Base-by-base conservation (phyloP, 306 rosid genomes). In the Medicago ruthenica region DNA sequence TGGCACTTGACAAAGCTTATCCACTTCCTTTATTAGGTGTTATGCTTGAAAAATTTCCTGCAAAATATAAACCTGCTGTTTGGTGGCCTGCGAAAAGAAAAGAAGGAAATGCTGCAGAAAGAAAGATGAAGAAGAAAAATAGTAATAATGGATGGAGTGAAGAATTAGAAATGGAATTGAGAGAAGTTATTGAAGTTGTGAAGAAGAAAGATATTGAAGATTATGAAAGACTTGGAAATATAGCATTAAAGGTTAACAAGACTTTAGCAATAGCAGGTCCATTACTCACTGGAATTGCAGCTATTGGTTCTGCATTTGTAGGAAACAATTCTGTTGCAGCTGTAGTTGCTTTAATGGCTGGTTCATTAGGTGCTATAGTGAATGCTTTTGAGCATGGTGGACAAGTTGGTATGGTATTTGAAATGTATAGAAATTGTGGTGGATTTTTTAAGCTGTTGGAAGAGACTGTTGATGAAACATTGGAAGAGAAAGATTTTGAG, bases 1-100 rank as follows among this genome's bases (percentile, higher is more conserved):
- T 93, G 60, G 90, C 91, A 0, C 81, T 93, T 0, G 98, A 93
- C 80, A 87, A 55, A 73, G 96, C 95, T 11, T 89, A 86, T 76
- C 98, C 98, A 6, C 93, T 93, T 60, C 87, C 97, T 1, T 17
- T 93, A 57, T 79, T 91, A 0, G 98, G 97, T 14, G 88, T 77
- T 1, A 89, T 89, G 97, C 79, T 89, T 45, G 93, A 92, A 11
- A 92, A 92, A 50, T 88, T 85, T 55, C 97, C 96, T 4, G 2
- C 53, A 9, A 76, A 76, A 1, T 79, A 76, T 11, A 87, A 92
- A 82, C 91, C 93, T 3, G 88, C 96, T 16, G 78, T 61, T 22
- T 92, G 97, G 97, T 92, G 93, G 97, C 97, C 97, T 16, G 12
- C 20, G 67, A 50, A 47, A 20, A 39, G 24, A 21, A 27, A 34